Conservation (phyloP, 1,139 yeast genomes). For the Pichia sp. region DNA sequence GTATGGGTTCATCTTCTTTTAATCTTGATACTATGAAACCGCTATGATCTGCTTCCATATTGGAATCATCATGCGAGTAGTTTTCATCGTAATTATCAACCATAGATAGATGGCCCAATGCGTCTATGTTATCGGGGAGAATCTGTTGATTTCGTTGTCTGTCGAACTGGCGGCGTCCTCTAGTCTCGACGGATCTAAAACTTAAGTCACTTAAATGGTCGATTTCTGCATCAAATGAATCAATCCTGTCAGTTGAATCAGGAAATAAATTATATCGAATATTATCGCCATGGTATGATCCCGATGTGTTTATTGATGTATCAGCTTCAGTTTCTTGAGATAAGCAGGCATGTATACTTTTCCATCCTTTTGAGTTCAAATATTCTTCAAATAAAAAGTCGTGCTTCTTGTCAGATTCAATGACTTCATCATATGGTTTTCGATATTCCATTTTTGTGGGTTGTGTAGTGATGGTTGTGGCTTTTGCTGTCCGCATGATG, state of each 20-base stretch:
- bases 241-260: conserved; percentile 5
- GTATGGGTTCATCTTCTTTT: too few relatives aligned
- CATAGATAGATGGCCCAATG: too few relatives aligned
- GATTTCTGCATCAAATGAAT: conserved; percentile 6
- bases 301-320: conserved; percentile 4
- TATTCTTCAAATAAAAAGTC: conserved; percentile 9
- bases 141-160: too few relatives aligned
- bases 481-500: too few relatives aligned
- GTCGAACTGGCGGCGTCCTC: background rate
- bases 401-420: conserved; percentile 1
- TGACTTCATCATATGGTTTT: background rate
- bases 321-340: background rate
- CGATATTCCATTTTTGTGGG: background rate
- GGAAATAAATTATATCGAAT: conserved; percentile 2
- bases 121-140: too few relatives aligned
- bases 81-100: too few relatives aligned
- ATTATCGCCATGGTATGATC: conserved; percentile 7
- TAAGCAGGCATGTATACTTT: conserved; percentile 1
- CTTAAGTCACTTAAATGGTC: conserved; percentile 8
- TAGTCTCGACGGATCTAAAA: background rate
- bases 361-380: conserved; percentile 7
- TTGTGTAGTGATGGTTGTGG: too few relatives aligned
- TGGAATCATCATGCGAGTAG: too few relatives aligned
- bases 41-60: too few relatives aligned
- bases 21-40: too few relatives aligned